phyloP scores from a whole-genome alignment of 768 basidiomycete genomes.

The Tremella fuciformis region DNA sequence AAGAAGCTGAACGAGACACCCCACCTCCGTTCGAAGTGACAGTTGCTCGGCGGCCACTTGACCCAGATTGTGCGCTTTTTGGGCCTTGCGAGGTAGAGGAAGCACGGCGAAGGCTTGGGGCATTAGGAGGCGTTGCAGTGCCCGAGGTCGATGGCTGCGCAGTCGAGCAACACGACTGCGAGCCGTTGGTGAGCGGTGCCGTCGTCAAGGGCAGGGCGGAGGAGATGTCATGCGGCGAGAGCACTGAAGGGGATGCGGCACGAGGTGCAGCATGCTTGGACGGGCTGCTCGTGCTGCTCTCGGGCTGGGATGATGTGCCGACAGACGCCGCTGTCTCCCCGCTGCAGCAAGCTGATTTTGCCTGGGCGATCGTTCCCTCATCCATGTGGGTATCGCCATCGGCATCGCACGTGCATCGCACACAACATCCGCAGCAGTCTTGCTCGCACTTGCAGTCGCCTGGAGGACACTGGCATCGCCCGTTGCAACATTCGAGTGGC shows the following conservation, averaged over 20 bases:
- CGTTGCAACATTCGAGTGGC: slow-evolving; percentile 51
- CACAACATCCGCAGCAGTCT: slow-evolving; percentile 52
- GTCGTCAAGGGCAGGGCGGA: background rate
- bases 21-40: slow-evolving; percentile 14
- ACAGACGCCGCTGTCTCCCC: slow-evolving; percentile 1
- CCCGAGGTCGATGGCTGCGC: background rate
- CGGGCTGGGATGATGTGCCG: background rate
- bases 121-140: slow-evolving; percentile 8
- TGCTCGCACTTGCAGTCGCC: slow-evolving; percentile 49
- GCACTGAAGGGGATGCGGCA: slow-evolving; percentile 3
- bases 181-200: background rate
- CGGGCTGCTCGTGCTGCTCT: background rate
- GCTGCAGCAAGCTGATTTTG: slow-evolving; percentile 9
- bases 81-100: slow-evolving; percentile 17
- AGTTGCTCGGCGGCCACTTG: slow-evolving; percentile 26
- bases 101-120: slow-evolving; percentile 18
- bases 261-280: background rate
- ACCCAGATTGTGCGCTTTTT: background rate
- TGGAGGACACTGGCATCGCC: slow-evolving; percentile 48
- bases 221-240: too few species aligned
- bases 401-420: slow-evolving; percentile 43
- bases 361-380: background rate
- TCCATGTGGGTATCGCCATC: slow-evolving; percentile 21
- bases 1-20: slow-evolving; percentile 23
- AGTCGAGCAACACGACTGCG: slow-evolving; percentile 3